phyloP scores from a whole-genome alignment of 257 asterid genomes.

The Lycium ferocissimum region DNA sequence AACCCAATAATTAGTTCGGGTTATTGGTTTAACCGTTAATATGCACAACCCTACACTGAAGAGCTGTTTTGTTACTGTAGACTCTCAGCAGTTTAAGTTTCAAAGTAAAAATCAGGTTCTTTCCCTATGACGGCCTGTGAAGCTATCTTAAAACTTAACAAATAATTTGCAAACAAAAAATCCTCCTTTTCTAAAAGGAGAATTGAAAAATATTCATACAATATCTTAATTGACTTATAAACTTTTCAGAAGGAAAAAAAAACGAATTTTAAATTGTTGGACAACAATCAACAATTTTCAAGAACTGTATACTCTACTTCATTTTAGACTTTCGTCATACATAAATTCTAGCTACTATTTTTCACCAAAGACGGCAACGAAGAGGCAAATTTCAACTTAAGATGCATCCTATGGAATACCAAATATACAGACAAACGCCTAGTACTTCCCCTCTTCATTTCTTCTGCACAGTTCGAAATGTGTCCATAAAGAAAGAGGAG shows the following conservation, averaged over 20 bases:
- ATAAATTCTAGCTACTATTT: not conserved
- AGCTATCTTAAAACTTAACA: not conserved
- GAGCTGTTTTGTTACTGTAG: not conserved
- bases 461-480: not conserved
- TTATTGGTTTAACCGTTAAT: no score
- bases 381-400: not conserved
- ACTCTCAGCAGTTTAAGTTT: not conserved
- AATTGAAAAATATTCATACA: not conserved
- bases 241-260: not conserved
- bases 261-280: not conserved
- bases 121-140: not conserved
- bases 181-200: not conserved
- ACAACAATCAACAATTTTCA: not conserved
- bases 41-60: no score
- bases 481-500: not conserved
- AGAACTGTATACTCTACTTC: not conserved
- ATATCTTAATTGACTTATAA: not conserved
- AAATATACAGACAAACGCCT: not conserved
- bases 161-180: not conserved
- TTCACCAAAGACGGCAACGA: not conserved
- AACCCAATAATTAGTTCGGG: no score
- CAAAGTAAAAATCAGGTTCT: not conserved
- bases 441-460: not conserved
- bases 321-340: slow-evolving; percentile 1
- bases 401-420: not conserved